Base-by-base conservation (phyloP, 805 yeast genomes). In the Ogataea dorogensis region DNA sequence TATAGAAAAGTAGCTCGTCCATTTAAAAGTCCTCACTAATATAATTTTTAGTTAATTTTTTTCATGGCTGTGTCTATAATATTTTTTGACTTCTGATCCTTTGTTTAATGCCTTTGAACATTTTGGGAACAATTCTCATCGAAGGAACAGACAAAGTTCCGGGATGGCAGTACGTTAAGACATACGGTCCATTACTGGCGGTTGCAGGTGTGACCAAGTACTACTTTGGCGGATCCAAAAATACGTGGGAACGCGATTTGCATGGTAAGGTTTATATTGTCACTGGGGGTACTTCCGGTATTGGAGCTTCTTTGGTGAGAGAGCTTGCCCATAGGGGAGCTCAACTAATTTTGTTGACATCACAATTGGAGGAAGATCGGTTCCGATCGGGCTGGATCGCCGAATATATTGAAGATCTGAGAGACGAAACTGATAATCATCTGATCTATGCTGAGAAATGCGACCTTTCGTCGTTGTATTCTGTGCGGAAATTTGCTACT, bases 281-380 rank as follows among this genome's bases (percentile, higher is more conserved):
- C 5, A 83, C 93, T 0, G 98, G 98, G n/a, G 98, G 95, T 2
- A 91, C 98, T 0, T 73, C 94, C 1, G 97, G 98, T 0, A 58
- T 87, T 42, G 98, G 98, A 0, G 82, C 91, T 0, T 73, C 76
- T 3, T 72, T 85, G 4, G 93, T 77, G 0, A 67, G 70, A 23
- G 88, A 88, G 20, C 57, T 93, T 50, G 97, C 97, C 0, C 37
- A 47, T 0, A 63, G 76, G 33, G 98, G 98, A 3, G 97, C 98
- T 0, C 98, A 93, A 56, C 50, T 91, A 33, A 75, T 93, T 20
- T 54, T 91, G 28, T 81, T 85, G 23, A 65, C 91, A 26, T 70
- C 79, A 4, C 59, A 71, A 13, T 58, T 75, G 3, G 88, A 83
- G 51, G 71, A 69, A 30, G 75, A 71, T 40, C 50, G 47, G 8